Evolutionary conservation across 1,139 yeast genomes (phyloP), one percentile per base, ranked within the genome.

Genomic region (Blastobotrys illinoisensis): DNA sequence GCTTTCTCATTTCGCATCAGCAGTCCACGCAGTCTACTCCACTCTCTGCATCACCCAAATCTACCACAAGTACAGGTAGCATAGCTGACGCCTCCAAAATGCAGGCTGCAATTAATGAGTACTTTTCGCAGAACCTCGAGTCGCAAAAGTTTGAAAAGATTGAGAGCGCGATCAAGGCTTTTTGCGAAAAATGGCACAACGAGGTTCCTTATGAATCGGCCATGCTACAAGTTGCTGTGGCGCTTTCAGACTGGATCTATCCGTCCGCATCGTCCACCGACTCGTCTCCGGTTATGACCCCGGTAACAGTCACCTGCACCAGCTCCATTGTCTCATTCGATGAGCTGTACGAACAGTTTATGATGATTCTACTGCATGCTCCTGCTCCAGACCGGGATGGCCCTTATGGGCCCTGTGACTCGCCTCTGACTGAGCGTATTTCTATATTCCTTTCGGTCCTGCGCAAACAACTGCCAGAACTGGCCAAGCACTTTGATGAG

Each of bases 211-310:
- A 90, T 67, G 95, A 88, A 68, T 79, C 85, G 51, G 90, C 95
- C 0, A 76, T 89, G 65, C 78, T 93, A 1, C 90, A 97, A 96
- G 81, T 88, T 20, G 97, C 96, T 0, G 73, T 88, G 48, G 90
- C 90, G 9, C 73, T 91, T 52, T 95, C 96, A 1, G 96, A 89
- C 68, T 89, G 96, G 96, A 79, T 86, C 43, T 95, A 96, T 6
- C 88, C 89, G 1, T 32, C 40, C 16, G 40, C 13, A 16, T 32
- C 40, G 5, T 32, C 40, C 13, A 13, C 40, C 16, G 40, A 32
- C 40, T 32, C 40, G 40, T 32, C 62, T 1, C 64, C 64, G 5
- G 60, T 60, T 24, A 46, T 62, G 52, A 53, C 58, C 9, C 64
- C 66, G 18, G 45, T 61, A 32, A 56, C 55, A 14, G 53, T 16